These are phyloP conservation scores for Alternaria sp. DNA, from an alignment of 2,329 filamentous ascomycete genomes.

Conservation along the genomic window DNA sequence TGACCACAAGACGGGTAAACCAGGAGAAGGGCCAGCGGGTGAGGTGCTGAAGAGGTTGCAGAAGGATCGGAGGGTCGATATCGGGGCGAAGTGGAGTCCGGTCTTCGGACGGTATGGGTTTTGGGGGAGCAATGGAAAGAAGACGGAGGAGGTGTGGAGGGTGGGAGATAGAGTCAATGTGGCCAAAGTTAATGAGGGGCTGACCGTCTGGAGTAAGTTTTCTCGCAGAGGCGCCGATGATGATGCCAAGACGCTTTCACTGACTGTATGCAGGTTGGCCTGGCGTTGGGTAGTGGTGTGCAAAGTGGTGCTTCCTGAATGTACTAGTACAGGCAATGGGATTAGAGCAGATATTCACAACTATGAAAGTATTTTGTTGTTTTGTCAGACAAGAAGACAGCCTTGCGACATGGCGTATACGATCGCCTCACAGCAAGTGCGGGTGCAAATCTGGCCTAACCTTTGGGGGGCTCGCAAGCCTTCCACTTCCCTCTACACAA, in stretches of 20 bases:
- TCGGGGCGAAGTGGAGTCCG: slow-evolving; percentile 56
- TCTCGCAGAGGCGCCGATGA: too few species aligned
- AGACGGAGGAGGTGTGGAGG: slow-evolving; percentile 24
- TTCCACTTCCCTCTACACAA: too few species aligned
- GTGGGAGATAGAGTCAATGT: slow-evolving; percentile 58
- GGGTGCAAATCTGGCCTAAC: too few species aligned
- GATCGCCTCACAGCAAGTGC: too few species aligned
- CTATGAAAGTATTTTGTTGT: not conserved
- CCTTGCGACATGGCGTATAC: too few species aligned
- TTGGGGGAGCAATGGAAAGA: slow-evolving; percentile 33
- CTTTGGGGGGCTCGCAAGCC: too few species aligned
- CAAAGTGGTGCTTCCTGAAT: not conserved
- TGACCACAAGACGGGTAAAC: slow-evolving; percentile 56
- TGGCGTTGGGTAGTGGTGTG: not conserved
- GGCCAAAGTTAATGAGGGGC: slow-evolving; percentile 48
- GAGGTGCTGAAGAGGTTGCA: slow-evolving; percentile 57
- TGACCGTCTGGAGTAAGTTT: slow-evolving; percentile 55
- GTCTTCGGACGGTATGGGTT: slow-evolving; percentile 60
- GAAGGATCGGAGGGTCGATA: slow-evolving; percentile 56
- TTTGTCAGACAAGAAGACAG: too few species aligned
- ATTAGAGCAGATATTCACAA: accelerated
- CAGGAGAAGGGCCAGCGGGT: slow-evolving; percentile 48
- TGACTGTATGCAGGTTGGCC: slow-evolving; percentile 3
- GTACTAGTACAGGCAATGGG: accelerated
- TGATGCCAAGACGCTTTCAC: not conserved